Evolutionary conservation across 805 yeast species (phyloP).

Genomic region (Lachancea kluyveri): DNA sequence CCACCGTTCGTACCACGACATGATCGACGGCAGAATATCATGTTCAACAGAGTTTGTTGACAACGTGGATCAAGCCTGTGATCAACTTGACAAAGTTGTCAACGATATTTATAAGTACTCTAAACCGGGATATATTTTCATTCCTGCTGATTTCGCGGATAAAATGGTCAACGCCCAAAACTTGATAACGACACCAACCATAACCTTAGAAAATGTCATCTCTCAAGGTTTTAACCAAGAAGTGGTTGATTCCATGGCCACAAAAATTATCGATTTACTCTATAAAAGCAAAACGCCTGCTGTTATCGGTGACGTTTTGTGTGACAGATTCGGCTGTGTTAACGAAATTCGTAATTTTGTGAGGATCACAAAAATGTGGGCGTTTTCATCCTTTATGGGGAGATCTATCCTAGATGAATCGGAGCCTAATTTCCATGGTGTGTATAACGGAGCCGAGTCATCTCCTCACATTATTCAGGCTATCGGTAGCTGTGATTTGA

Average conservation of each 20-base stretch:
- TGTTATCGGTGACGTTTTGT: slow-evolving; percentile 63
- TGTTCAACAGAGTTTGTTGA: slow-evolving; percentile 49
- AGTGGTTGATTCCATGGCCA: slow-evolving; percentile 59
- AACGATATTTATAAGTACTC: slow-evolving; percentile 45
- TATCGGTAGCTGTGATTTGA: slow-evolving; percentile 55
- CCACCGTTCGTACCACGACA: slow-evolving; percentile 57
- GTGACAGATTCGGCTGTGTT: slow-evolving; percentile 52
- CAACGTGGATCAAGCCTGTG: slow-evolving; percentile 38
- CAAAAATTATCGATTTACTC: slow-evolving; percentile 42
- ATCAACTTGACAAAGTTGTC: slow-evolving; percentile 65
- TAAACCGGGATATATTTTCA: slow-evolving; percentile 76
- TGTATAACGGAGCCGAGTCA: slow-evolving; percentile 60
- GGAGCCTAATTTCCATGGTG: slow-evolving; percentile 59
- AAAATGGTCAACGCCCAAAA: slow-evolving; percentile 17
- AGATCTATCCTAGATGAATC: slow-evolving; percentile 70
- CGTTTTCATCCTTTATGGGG: slow-evolving; percentile 59
- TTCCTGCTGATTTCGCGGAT: slow-evolving; percentile 68
- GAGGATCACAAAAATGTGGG: slow-evolving; percentile 39
- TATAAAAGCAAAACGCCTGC: slow-evolving; percentile 54
- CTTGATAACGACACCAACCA: slow-evolving; percentile 13
- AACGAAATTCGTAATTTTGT: slow-evolving; percentile 44
- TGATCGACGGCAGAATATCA: slow-evolving; percentile 50
- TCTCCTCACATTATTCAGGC: slow-evolving; percentile 40
- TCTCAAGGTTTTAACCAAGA: slow-evolving; percentile 51
- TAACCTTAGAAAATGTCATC: slow-evolving; percentile 12